Evolutionary conservation across 2,329 filamentous ascomycete species (phyloP), one percentile per base, ranked within the genome.

Genomic region (Hymenoscyphus fraxineus): DNA sequence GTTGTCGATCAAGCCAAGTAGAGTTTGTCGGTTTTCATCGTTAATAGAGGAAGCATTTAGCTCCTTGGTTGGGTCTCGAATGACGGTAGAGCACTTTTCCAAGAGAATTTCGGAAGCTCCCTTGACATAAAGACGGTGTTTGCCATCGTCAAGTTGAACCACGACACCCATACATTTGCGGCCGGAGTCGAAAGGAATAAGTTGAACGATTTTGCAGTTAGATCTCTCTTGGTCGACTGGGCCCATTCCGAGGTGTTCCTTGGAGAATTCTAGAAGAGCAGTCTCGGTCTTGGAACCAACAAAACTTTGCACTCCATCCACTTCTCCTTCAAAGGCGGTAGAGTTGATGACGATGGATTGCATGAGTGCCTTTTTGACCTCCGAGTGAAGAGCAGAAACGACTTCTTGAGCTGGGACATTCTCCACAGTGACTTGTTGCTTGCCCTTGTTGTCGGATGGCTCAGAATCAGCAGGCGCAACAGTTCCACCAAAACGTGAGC

Each of bases 261-360:
- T 82, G 22, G 88, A 87, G 73, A 92, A 91, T 31, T 81, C 80
- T n/a, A 93, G 81, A 13, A 93, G 80, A 27, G 90, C 89, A 3
- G 88, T 91, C 73, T 93, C 90, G 0, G 90, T 93, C 77, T 92
- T 92, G 5, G 89, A 92, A 38, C 90, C 90, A 67, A 92, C 82
- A 69, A 91, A 93, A 0, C 82, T 79, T 19, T 77, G 70, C 65
- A 81, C 79, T 39, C 87, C 87, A 54, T 87, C 82, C 55, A 85
- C 81, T 55, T 88, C 85, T 6, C 83, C 82, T 72, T 90, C 86
- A 68, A 91, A 91, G 0, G 88, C 87, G 0, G 88, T 89, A 0
- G 88, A 90, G 72, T 90, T 91, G 69, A 89, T 78, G 12, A 84
- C 81, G 66, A 90, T 87, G 3, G 87, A 89, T 63, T 90, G 82